phyloP scores from a whole-genome alignment of 192 early-diverging fungal species.

The Coemansia sp. region DNA sequence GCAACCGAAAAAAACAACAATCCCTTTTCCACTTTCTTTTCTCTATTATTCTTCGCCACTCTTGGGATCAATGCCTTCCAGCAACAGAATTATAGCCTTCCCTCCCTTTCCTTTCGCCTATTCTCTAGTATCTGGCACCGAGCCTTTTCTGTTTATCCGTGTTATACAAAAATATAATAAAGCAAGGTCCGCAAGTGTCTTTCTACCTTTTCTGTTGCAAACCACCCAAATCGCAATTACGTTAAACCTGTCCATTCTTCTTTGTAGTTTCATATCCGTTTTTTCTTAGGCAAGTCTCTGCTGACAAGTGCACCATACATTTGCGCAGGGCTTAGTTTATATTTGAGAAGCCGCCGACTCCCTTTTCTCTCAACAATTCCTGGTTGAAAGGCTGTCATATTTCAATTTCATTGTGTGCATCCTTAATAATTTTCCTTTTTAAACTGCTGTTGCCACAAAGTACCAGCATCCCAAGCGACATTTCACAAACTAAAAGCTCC shows the following conservation, averaged over 20 bases:
- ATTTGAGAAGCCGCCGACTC: neutral
- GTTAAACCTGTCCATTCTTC: neutral
- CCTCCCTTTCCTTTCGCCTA: neutral
- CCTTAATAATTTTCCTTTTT: neutral
- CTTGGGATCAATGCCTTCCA: neutral
- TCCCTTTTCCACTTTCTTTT: neutral
- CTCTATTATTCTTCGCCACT: neutral
- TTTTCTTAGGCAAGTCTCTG: neutral
- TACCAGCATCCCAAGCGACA: too few relatives aligned
- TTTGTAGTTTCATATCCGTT: slow-evolving; percentile 4
- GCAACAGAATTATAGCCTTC: slow-evolving; percentile 2
- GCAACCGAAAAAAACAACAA: neutral
- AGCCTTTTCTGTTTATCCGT: neutral
- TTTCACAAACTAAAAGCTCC: neutral
- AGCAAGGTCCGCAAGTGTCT: neutral
- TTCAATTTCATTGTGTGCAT: neutral
- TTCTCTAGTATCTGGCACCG: slow-evolving; percentile 2
- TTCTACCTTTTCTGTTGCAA: slow-evolving; percentile 1
- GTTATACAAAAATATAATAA: neutral
- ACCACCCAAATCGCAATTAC: slow-evolving; percentile 5
- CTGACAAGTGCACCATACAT: neutral
- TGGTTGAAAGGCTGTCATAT: neutral
- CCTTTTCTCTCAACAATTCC: neutral
- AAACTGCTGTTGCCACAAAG: neutral
- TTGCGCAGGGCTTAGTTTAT: neutral